A percentile compares a stretch with the other conserved stretches of the same genome.
Evolutionary conservation across 805 yeast genomes (phyloP).

Genomic region (Yarrowia yakushimensis): DNA sequence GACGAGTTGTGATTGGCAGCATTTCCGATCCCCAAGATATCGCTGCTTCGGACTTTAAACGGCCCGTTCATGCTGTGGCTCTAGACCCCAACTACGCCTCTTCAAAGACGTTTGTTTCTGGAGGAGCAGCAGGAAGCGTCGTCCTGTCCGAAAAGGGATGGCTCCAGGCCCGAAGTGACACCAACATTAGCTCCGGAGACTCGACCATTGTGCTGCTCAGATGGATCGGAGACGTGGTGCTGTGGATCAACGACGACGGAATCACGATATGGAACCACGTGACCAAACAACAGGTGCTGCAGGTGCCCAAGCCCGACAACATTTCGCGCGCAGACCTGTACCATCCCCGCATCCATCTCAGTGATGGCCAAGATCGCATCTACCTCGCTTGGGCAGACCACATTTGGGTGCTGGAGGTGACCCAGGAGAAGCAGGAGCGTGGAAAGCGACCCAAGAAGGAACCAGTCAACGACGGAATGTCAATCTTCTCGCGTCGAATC

Average conservation of each 20-base stretch:
- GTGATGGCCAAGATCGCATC: slow-evolving; percentile 53
- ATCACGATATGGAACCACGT: slow-evolving; percentile 61
- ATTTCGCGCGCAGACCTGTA: slow-evolving; percentile 69
- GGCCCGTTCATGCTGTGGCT: slow-evolving; percentile 87
- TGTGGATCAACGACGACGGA: slow-evolving; percentile 86
- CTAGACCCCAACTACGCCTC: slow-evolving; percentile 65
- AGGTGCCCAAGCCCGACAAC: slow-evolving; percentile 54
- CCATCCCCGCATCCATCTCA: slow-evolving; percentile 70
- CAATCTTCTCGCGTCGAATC: slow-evolving; percentile 24
- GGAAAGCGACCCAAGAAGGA: background rate
- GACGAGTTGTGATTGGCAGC: slow-evolving; percentile 81
- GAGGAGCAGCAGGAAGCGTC: slow-evolving; percentile 87
- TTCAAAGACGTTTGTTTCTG: slow-evolving; percentile 68
- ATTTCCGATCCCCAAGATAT: slow-evolving; percentile 59
- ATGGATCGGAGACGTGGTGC: slow-evolving; percentile 57
- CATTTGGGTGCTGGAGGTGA: slow-evolving; percentile 64
- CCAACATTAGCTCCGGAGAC: slow-evolving; percentile 47
- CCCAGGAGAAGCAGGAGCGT: slow-evolving; percentile 32
- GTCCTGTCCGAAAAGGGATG: slow-evolving; percentile 73
- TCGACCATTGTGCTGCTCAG: slow-evolving; percentile 72
- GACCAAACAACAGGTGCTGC: slow-evolving; percentile 48
- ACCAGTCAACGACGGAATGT: background rate
- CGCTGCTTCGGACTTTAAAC: slow-evolving; percentile 71
- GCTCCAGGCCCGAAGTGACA: slow-evolving; percentile 79
- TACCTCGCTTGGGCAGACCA: slow-evolving; percentile 80